phyloP scores from a whole-genome alignment of 768 basidiomycete genomes.

The Termitomyces bulborhizus region DNA sequence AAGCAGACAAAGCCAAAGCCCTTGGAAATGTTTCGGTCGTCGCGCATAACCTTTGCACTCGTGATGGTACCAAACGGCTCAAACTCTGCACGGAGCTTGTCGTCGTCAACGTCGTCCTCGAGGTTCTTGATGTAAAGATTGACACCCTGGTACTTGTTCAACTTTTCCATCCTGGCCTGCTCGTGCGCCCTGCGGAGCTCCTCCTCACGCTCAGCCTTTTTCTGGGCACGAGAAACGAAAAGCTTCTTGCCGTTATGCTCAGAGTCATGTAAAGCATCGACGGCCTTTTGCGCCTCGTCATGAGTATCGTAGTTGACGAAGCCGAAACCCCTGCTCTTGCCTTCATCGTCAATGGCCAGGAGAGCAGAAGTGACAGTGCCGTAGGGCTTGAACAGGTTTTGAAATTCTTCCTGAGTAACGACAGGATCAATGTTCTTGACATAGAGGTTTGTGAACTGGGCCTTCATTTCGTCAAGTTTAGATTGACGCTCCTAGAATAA shows the following conservation, averaged over 20 bases:
- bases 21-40: conserved; percentile 88
- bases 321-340: conserved; percentile 95
- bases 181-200: conserved; percentile 92
- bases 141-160: conserved; percentile 98
- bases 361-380: conserved; percentile 88
- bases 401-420: conserved; percentile 80
- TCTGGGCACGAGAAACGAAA: conserved; percentile 95
- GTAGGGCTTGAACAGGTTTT: conserved; percentile 66
- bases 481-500: conserved; percentile 81
- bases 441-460: conserved; percentile 97
- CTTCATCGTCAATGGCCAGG: conserved; percentile 77
- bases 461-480: conserved; percentile 96
- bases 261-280: conserved; percentile 81
- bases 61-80: conserved; percentile 97
- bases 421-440: conserved; percentile 93
- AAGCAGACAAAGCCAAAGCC: conserved; percentile 99
- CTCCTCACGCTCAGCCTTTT: conserved; percentile 97
- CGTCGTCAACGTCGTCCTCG: conserved; percentile 97
- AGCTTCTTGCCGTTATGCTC: conserved; percentile 86
- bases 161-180: conserved; percentile 92
- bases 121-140: conserved; percentile 99
- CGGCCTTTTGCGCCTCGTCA: conserved; percentile 86
- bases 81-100: conserved; percentile 94
- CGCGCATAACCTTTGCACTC: conserved; percentile 98
- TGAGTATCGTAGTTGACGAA: conserved; percentile 96